phyloP scores from a whole-genome alignment of 2,329 filamentous ascomycete genomes.

The Pseudogymnoascus sp. region DNA sequence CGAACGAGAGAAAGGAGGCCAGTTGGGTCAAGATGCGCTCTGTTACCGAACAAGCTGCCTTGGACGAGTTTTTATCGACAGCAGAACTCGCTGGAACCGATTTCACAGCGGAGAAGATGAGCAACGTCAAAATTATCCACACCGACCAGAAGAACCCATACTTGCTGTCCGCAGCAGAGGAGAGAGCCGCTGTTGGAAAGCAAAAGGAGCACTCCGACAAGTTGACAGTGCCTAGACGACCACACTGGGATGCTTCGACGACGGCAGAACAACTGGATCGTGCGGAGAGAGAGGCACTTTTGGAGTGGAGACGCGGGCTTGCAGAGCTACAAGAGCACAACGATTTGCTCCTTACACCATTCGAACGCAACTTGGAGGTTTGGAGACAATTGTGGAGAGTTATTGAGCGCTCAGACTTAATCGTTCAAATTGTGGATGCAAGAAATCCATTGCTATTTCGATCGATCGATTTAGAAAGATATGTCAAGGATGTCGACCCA shows the following conservation, averaged over 20 bases:
- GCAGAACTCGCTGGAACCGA: conserved; percentile 97
- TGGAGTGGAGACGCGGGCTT: conserved; percentile 83
- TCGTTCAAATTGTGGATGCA: conserved; percentile 98
- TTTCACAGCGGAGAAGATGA: conserved; percentile 98
- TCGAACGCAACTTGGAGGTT: conserved; percentile 94
- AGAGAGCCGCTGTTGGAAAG: conserved; percentile 70
- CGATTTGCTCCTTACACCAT: conserved; percentile 93
- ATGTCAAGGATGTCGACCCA: conserved; percentile 86
- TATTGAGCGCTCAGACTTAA: conserved; percentile 88
- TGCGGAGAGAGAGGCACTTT: conserved; percentile 70
- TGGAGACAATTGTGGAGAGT: conserved; percentile 98
- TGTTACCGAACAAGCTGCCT: conserved; percentile 90
- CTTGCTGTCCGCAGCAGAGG: conserved; percentile 76
- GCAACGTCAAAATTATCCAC: conserved; percentile 98
- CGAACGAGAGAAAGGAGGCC: conserved; percentile 83
- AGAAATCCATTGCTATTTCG: conserved; percentile 90
- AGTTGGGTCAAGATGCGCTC: conserved; percentile 99
- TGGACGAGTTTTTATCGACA: conserved; percentile 94
- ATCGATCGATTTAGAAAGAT: conserved; percentile 85
- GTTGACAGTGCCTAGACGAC: conserved; percentile 83
- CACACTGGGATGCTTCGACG: conserved; percentile 79
- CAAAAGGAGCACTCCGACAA: conserved; percentile 73
- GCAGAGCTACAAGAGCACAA: conserved; percentile 92
- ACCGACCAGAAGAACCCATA: conserved; percentile 94
- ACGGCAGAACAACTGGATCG: conserved; percentile 76